Percentiles rank a stretch among this genome's conserved stretches.
Conservation (phyloP, 2,329 filamentous ascomycete species). For the Xylariomycetidae sp. region DNA sequence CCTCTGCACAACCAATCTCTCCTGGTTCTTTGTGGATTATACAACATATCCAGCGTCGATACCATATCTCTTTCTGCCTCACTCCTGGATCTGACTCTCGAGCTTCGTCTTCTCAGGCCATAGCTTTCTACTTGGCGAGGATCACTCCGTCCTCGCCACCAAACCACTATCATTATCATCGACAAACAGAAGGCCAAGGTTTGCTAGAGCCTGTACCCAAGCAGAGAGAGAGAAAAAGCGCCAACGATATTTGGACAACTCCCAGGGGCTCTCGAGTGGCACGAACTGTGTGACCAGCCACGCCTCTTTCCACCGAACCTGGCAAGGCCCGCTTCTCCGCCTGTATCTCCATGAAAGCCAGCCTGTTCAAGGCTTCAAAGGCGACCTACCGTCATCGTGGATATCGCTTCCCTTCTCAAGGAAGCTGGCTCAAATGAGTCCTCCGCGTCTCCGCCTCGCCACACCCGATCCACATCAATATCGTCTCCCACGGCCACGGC, state of each 20-base stretch:
- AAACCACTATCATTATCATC: too few species aligned
- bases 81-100: too few species aligned
- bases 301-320: conserved; percentile 13
- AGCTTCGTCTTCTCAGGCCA: too few species aligned
- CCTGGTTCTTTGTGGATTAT: conserved; percentile 27
- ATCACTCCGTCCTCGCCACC: too few species aligned
- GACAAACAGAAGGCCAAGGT: too few species aligned
- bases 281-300: conserved; percentile 5
- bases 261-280: too few species aligned
- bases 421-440: conserved; percentile 69
- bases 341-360: conserved; percentile 28
- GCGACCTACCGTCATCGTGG: conserved; percentile 68
- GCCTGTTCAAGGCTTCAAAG: conserved; percentile 29
- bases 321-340: conserved; percentile 10
- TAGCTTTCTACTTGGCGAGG: too few species aligned
- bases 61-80: too few species aligned
- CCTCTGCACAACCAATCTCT: conserved; percentile 20
- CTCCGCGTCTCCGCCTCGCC: conserved; percentile 41
- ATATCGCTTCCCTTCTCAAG: conserved; percentile 90
- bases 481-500: conserved; percentile 31
- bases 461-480: conserved; percentile 32
- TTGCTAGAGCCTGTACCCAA: too few species aligned
- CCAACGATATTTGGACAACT: too few species aligned
- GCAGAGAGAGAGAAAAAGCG: too few species aligned
- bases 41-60: conserved; percentile 18